A percentile compares a stretch with the other conserved stretches of the same genome.
Evolutionary conservation across 495 filamentous ascomycete species (phyloP).

Genomic region (Podospora australis): DNA sequence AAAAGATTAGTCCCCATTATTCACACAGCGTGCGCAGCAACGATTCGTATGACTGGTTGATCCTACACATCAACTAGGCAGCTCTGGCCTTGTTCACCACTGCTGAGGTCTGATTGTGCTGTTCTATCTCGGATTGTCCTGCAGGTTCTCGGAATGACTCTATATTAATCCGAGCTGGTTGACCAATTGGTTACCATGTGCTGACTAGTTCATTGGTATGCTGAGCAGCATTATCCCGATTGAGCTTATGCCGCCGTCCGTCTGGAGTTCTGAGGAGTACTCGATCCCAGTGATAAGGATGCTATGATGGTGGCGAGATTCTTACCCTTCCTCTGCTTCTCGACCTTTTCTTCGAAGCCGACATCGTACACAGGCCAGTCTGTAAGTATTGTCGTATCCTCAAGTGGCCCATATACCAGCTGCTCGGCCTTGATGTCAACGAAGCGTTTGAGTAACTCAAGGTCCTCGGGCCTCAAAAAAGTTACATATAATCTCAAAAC

Average conservation of each 20-base stretch:
- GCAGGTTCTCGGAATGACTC: background rate
- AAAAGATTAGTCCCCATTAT: too few relatives aligned
- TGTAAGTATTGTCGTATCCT: conserved; percentile 19
- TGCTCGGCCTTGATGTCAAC: conserved; percentile 16
- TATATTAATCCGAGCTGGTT: background rate
- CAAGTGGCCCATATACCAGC: conserved; percentile 15
- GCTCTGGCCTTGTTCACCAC: too few relatives aligned
- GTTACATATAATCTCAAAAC: conserved; percentile 17
- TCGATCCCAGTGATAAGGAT: conserved; percentile 11
- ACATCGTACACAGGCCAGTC: conserved; percentile 22
- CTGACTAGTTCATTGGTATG: too few relatives aligned
- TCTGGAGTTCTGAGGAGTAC: background rate
- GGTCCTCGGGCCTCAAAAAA: conserved; percentile 19
- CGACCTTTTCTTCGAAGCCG: conserved; percentile 11
- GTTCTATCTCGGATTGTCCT: too few relatives aligned
- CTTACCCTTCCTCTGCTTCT: conserved; percentile 3
- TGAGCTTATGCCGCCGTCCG: background rate
- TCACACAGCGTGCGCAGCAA: too few relatives aligned
- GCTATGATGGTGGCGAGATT: conserved; percentile 14
- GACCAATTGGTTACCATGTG: too few relatives aligned
- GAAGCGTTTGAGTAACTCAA: conserved; percentile 17
- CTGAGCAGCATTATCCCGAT: background rate
- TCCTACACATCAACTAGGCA: too few relatives aligned
- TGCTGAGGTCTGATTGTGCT: too few relatives aligned
- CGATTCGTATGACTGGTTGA: too few relatives aligned